Conservation (phyloP, 2,329 filamentous ascomycete species). For the Epichloe amarillans region DNA sequence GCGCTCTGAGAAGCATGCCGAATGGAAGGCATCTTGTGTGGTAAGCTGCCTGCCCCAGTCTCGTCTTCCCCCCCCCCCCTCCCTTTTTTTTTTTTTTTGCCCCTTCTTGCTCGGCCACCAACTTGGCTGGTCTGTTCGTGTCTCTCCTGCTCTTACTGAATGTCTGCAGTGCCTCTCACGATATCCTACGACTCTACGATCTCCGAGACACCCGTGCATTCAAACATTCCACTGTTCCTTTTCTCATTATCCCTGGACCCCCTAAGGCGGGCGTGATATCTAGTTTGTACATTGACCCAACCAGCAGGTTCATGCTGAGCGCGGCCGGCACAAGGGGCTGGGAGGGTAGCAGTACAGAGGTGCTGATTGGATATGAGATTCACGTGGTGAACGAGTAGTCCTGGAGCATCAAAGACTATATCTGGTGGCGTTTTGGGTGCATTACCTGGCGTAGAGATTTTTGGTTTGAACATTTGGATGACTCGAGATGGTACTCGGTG, state of each 20-base stretch:
- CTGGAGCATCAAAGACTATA: too few species aligned
- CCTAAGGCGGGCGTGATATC: constrained; percentile 75
- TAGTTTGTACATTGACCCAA: constrained; percentile 73
- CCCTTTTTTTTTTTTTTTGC: background rate
- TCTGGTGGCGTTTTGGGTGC: background rate
- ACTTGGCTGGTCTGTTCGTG: background rate
- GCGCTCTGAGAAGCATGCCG: constrained; percentile 76
- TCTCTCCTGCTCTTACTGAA: background rate
- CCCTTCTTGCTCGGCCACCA: background rate
- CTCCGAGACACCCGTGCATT: constrained; percentile 51
- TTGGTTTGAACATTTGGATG: too few species aligned
- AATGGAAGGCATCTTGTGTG: constrained; percentile 89
- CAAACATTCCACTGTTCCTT: constrained; percentile 73
- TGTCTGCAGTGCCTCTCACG: constrained; percentile 60
- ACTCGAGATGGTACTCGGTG: too few species aligned
- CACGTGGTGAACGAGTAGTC: constrained; percentile 13
- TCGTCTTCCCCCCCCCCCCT: too few species aligned
- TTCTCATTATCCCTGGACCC: constrained; percentile 88
- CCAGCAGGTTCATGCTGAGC: constrained; percentile 81
- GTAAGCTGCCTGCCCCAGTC: constrained; percentile 14
- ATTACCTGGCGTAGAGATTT: too few species aligned
- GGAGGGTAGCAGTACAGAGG: constrained; percentile 85
- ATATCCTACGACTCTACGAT: constrained; percentile 89
- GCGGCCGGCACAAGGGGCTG: constrained; percentile 87
- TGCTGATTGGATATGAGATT: constrained; percentile 90